Evolutionary conservation across 2,329 filamentous ascomycete genomes (phyloP), one percentile per base, ranked within the genome.

Genomic region (Aspergillus calidoustus): DNA sequence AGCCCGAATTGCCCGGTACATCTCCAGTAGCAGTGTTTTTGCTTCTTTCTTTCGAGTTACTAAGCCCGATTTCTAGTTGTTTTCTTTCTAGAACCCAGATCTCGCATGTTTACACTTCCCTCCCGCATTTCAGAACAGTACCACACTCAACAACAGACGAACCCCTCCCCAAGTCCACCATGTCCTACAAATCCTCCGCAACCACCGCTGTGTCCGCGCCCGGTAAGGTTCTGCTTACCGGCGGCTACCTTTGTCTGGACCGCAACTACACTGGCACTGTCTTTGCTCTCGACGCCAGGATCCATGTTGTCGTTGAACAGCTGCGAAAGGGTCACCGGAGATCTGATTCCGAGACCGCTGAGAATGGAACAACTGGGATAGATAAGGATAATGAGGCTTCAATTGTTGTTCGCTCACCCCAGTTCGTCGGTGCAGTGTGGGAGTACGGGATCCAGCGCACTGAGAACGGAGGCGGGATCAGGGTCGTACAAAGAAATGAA

Each of bases 221-320:
- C 19, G 95, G 95, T 69, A 99, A 99, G 82, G 95, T 99, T 63
- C 86, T 99, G 66, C 86, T 98, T 57, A 92, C 94, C 4, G 95
- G 95, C 66, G 95, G 95, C 64, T 99, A 98, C 79, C 88, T 98
- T 50, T 94, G 97, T 23, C 88, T 99, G 50, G 94, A 98, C 80
- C 88, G 91, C 64, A 83, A 86, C 64, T 93, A 97, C 78, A 95
- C 91, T 3, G 94, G 89, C 41, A 81, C 88, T 19, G 87, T 89
- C 4, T 88, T 89, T 69, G 87, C 86, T 34, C 82, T 89, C 54
- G 82, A 88, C 73, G 87, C 87, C 50, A 81, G 87, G 60, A 88
- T 89, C 38, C 86, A 89, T 72, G 83, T 86, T 48, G 75, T 83
- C 64, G 82, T 88, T 48, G 81, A 86, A 69, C 82, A 84, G 57